Conservation (phyloP, 202 grass and related monocot genomes). For the Zoysia matrella region DNA sequence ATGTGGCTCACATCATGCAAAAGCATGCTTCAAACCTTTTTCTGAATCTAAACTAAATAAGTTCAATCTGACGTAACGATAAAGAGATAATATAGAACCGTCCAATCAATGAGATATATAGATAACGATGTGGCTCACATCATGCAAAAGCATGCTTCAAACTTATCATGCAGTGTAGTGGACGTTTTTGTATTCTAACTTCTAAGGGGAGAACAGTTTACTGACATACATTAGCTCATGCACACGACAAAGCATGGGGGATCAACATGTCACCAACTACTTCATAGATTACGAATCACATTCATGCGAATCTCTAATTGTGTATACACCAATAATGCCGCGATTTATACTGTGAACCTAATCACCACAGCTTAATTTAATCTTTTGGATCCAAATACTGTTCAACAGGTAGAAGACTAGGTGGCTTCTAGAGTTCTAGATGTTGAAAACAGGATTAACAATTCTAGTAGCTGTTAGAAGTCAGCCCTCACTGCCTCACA, state of each 20-base stretch:
- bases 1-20: too few species aligned
- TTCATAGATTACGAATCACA: conserved; percentile 21
- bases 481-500: too few species aligned
- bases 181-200: conserved; percentile 23
- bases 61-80: too few species aligned
- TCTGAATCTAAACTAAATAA: too few species aligned
- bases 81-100: neutral
- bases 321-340: conserved; percentile 37
- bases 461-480: too few species aligned
- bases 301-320: conserved; percentile 31
- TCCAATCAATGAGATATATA: conserved; percentile 25
- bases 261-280: conserved; percentile 37
- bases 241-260: neutral
- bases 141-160: conserved; percentile 19
- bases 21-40: too few species aligned
- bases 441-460: too few species aligned
- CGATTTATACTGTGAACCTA: conserved; percentile 29
- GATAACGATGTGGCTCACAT: conserved; percentile 40
- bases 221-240: neutral
- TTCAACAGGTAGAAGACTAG: too few species aligned
- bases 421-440: too few species aligned
- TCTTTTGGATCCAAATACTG: too few species aligned
- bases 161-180: conserved; percentile 24
- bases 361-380: neutral
- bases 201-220: neutral